A percentile compares a stretch with the other conserved stretches of the same genome.
Evolutionary conservation across 805 yeast species (phyloP).

Genomic region (Saccharomycopsis sp.): DNA sequence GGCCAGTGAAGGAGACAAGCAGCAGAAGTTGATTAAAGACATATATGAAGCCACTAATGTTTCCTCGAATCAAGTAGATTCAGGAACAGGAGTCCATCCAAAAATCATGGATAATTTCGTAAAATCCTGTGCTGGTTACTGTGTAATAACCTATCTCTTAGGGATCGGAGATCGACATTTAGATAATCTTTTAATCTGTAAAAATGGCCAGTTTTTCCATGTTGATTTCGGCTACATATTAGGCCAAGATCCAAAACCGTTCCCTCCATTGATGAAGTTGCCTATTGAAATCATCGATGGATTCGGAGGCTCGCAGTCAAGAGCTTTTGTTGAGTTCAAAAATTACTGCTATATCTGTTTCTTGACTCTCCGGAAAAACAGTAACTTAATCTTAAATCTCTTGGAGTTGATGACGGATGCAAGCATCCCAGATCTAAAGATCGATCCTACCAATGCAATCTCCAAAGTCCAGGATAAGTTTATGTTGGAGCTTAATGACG

Average conservation of each 20-base stretch:
- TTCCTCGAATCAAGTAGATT: neutral
- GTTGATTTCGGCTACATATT: conserved; percentile 96
- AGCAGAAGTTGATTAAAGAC: neutral
- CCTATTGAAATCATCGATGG: conserved; percentile 97
- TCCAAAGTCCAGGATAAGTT: conserved; percentile 91
- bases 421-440: conserved; percentile 80
- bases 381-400: conserved; percentile 81
- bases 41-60: neutral
- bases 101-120: conserved; percentile 90
- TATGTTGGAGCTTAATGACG: conserved; percentile 88
- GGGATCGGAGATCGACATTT: conserved; percentile 98
- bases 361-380: conserved; percentile 81
- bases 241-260: conserved; percentile 97
- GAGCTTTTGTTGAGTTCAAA: conserved; percentile 79
- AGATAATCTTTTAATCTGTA: conserved; percentile 77
- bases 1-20: neutral
- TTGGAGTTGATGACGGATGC: conserved; percentile 94
- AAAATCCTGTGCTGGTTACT: conserved; percentile 94
- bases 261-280: conserved; percentile 95
- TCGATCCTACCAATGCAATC: conserved; percentile 81
- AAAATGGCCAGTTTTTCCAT: conserved; percentile 89
- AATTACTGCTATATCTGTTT: conserved; percentile 93
- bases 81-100: conserved; percentile 36
- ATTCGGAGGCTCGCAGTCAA: conserved; percentile 89
- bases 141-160: conserved; percentile 86